Conservation (phyloP, 768 basidiomycete species). For the Suillus occidentalis region DNA sequence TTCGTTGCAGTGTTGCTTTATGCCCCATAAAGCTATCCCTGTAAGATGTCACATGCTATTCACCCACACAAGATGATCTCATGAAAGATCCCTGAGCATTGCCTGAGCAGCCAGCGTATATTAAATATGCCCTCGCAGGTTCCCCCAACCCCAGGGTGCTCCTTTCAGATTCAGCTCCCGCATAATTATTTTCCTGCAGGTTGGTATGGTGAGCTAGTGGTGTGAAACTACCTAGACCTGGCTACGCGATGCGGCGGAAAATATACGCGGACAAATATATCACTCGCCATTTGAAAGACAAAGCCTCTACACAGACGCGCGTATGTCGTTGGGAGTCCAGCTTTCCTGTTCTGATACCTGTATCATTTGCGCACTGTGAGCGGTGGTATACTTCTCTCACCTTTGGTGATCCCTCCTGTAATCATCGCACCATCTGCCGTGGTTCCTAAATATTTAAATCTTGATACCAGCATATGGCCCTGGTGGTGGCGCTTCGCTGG, state of each 20-base stretch:
- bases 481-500: background rate
- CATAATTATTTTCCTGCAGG: background rate
- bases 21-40: background rate
- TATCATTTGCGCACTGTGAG: background rate
- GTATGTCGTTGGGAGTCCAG: background rate
- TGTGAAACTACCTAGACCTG: background rate
- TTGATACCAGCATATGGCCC: background rate
- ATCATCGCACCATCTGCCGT: background rate
- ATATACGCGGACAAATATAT: background rate
- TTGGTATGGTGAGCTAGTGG: background rate
- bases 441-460: background rate
- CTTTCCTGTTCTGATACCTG: background rate
- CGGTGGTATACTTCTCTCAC: background rate
- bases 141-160: background rate
- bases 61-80: background rate
- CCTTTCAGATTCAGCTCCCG: background rate
- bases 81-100: background rate
- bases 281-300: background rate
- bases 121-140: background rate
- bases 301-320: background rate
- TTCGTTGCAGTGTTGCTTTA: background rate
- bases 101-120: background rate
- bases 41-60: background rate
- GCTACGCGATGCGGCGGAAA: background rate
- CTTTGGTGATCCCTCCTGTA: background rate